Base-by-base conservation (phyloP, 2,329 filamentous ascomycete species). In the Calonectria pteridis region DNA sequence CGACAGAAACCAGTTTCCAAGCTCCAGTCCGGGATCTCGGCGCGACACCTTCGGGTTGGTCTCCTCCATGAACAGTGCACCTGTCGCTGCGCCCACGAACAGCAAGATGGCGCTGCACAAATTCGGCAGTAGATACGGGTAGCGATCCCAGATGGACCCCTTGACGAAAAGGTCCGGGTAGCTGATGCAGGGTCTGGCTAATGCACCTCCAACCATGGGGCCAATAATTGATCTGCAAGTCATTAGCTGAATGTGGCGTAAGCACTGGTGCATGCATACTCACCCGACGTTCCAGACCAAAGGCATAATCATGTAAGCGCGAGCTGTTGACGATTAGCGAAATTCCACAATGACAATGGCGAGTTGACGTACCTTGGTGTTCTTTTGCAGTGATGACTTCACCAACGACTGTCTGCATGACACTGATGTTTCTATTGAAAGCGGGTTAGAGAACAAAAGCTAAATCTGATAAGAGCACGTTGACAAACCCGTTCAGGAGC, bases 261-360 rank as follows among this genome's bases (percentile, higher is more conserved):
- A 49, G 51, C 49, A 28, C 37, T n/a, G 29, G 10, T 20, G 46
- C 11, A 37, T 11, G 65, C 20, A 64, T 23, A 85, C 89, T 86
- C 88, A 95, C 89, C 97, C 97, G 81, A 98, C 89, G 83, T 96
- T 98, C 97, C 97, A 99, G 29, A 98, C 95, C 83, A 98, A 95
- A 7, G 97, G 97, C 95, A 99, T 98, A 78, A 98, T 96, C 18
- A 96, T 95, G 85, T 98, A 99, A 63, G 96, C 97, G 79, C 95
- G 94, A 78, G 96, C 94, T 95, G 73, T 71, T 69, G 63, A 51
- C 18, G 80, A 35, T 33, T 7, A n/a, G 29, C 31, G 53, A 67
- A 14, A 35, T 16, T 14, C 14, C 29, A 20, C 14, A 10, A 0
- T n/a, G 10, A 11, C 4, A 10, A 43, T n/a, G 16, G 23, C 26